These are phyloP conservation scores for Pythium phragmitis DNA, from an alignment of 352 stramenopile genomes.

Conservation along the genomic window DNA sequence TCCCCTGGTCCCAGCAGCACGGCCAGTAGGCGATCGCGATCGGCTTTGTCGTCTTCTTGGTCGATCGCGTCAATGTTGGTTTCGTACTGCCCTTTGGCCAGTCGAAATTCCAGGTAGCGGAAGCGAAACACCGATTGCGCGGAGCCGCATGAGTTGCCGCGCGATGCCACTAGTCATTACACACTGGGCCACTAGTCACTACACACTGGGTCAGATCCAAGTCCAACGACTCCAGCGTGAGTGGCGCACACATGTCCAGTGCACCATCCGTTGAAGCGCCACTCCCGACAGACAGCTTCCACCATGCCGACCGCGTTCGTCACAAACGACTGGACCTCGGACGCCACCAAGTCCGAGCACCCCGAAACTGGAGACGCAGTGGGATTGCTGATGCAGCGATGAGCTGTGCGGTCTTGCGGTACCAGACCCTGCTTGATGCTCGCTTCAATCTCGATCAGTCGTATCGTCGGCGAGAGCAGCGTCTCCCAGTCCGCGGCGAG, in stretches of 20 bases:
- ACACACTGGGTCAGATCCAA: slow-evolving; percentile 6
- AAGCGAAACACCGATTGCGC: not conserved
- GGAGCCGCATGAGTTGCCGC: slow-evolving; percentile 10
- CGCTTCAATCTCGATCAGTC: not conserved
- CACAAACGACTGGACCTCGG: slow-evolving; percentile 7
- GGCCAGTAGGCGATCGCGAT: not conserved
- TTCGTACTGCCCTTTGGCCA: no score
- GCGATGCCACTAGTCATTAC: slow-evolving; percentile 13
- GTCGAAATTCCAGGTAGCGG: no score
- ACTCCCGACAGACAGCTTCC: not conserved
- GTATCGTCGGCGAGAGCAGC: not conserved
- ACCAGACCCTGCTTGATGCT: not conserved
- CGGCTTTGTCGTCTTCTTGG: not conserved
- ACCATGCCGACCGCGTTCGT: slow-evolving; percentile 10
- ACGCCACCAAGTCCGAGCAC: slow-evolving; percentile 7
- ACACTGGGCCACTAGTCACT: slow-evolving; percentile 5
- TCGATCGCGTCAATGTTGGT: not conserved
- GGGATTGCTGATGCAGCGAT: not conserved
- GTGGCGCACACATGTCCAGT: not conserved
- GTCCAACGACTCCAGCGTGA: slow-evolving; percentile 6
- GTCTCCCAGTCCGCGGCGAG: not conserved
- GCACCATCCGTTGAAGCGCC: no score
- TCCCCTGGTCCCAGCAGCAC: not conserved
- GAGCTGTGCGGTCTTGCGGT: not conserved
- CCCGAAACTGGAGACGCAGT: slow-evolving; percentile 16